Evolutionary conservation across 1,139 yeast species (phyloP).

Genomic region (Diutina ranongensis): DNA sequence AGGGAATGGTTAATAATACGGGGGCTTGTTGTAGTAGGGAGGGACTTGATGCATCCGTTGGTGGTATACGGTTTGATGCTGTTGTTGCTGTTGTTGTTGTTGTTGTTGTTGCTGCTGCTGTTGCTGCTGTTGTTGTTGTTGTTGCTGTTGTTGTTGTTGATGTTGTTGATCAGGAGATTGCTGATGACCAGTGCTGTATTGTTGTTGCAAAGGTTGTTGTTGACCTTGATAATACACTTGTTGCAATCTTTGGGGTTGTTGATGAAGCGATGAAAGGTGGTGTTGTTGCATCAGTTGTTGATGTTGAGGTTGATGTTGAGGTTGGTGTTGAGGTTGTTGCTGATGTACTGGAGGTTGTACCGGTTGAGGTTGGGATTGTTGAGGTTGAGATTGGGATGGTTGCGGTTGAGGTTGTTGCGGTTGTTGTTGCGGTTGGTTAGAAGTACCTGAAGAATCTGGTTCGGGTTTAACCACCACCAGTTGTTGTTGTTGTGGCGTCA

Average conservation of each 20-base stretch:
- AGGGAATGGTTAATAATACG: background rate
- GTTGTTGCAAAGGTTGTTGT: background rate
- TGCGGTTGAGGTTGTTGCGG: background rate
- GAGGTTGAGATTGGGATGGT: background rate
- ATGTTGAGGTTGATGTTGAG: background rate
- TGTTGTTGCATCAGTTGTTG: background rate
- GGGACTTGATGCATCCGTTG: slow-evolving; percentile 1
- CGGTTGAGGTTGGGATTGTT: background rate
- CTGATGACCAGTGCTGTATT: too few species aligned
- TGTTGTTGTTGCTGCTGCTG: background rate
- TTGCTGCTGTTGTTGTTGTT: background rate
- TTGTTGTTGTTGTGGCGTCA: background rate
- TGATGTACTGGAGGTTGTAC: background rate
- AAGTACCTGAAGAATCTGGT: background rate
- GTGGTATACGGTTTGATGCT: background rate
- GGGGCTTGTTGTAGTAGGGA: slow-evolving; percentile 3
- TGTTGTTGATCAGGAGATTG: too few species aligned
- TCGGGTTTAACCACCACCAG: background rate
- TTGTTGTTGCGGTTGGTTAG: background rate
- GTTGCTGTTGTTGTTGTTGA: background rate
- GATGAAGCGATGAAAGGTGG: background rate
- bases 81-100: background rate
- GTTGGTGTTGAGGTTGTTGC: background rate
- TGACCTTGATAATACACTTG: background rate
- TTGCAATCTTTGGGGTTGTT: background rate